Evolutionary conservation across 1,284 basidiomycete species (phyloP).

Genomic region (Rhodotorula sp.): DNA sequence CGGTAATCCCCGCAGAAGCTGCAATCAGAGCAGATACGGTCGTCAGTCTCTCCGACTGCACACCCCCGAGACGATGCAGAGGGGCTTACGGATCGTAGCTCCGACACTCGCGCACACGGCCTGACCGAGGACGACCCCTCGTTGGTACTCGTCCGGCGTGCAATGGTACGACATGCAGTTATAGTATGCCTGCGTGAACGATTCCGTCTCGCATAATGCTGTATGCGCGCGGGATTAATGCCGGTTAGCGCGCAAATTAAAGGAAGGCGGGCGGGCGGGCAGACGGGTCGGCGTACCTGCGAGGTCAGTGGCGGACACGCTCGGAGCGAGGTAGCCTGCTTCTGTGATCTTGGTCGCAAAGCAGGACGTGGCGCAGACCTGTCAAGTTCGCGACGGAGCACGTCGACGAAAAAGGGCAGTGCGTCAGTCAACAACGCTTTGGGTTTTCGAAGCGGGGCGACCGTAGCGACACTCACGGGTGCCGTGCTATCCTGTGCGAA

Average conservation of each 20-base stretch:
- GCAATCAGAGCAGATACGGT: not conserved
- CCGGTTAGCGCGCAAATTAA: too few relatives aligned
- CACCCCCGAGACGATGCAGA: too few relatives aligned
- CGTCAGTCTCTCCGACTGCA: not conserved
- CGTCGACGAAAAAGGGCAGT: not conserved
- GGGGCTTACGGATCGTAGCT: slow-evolving; percentile 6
- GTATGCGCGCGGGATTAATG: not conserved
- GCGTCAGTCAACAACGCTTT: too few relatives aligned
- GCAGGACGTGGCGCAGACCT: slow-evolving; percentile 23
- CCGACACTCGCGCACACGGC: slow-evolving; percentile 32
- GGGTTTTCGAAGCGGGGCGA: not conserved
- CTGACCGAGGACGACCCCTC: slow-evolving; percentile 18
- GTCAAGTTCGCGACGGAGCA: not conserved
- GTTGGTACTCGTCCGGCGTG: slow-evolving; percentile 9
- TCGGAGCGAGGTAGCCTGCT: slow-evolving; percentile 22
- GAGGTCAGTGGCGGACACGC: slow-evolving; percentile 10
- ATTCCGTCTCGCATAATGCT: slow-evolving; percentile 16
- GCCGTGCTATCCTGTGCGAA: too few relatives aligned
- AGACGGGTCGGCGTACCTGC: slow-evolving; percentile 7
- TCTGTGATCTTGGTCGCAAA: slow-evolving; percentile 31
- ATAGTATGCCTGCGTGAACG: slow-evolving; percentile 25
- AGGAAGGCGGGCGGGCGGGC: too few relatives aligned
- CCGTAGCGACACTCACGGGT: not conserved
- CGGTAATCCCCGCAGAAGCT: slow-evolving; percentile 12
- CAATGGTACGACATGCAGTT: slow-evolving; percentile 20